Conservation (phyloP, 2,329 filamentous ascomycete species). For the Thermothelomyces thermophilus region DNA sequence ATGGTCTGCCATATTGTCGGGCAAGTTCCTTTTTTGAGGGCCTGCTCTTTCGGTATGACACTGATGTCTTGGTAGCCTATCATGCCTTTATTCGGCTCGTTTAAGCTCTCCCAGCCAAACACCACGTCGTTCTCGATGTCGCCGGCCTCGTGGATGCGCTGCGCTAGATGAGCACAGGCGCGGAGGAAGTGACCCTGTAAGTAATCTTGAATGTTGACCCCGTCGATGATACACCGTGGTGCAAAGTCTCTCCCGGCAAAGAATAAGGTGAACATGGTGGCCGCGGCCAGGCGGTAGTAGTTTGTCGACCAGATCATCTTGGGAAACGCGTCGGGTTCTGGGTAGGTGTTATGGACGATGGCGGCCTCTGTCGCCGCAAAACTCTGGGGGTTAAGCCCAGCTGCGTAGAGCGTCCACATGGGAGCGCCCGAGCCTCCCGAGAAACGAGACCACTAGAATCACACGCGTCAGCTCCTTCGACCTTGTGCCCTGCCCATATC, state of each 20-base stretch:
- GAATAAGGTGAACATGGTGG: slow-evolving; percentile 91
- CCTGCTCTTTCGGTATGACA: slow-evolving; percentile 76
- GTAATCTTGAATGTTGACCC: slow-evolving; percentile 93
- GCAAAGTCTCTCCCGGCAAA: slow-evolving; percentile 88
- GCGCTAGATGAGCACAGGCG: slow-evolving; percentile 74
- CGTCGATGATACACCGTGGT: slow-evolving; percentile 91
- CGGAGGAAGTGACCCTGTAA: slow-evolving; percentile 78
- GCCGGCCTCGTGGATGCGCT: slow-evolving; percentile 80
- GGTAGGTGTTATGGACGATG: slow-evolving; percentile 89
- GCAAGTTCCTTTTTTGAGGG: slow-evolving; percentile 84
- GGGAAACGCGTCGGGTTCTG: slow-evolving; percentile 76
- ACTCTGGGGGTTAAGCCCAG: slow-evolving; percentile 77
- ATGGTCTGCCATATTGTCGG: slow-evolving; percentile 94
- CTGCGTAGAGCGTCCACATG: slow-evolving; percentile 96
- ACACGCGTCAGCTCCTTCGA: background rate
- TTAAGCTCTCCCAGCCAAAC: slow-evolving; percentile 93
- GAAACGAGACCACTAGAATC: slow-evolving; percentile 75
- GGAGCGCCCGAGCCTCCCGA: slow-evolving; percentile 92
- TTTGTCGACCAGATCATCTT: slow-evolving; percentile 99
- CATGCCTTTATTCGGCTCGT: slow-evolving; percentile 87
- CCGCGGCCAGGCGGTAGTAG: slow-evolving; percentile 78
- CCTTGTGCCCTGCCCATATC: background rate
- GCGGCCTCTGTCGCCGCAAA: slow-evolving; percentile 86
- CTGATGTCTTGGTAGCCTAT: slow-evolving; percentile 78
- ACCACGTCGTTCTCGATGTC: slow-evolving; percentile 81